These are phyloP conservation scores for Botrytis paeoniae DNA, from an alignment of 2,329 filamentous ascomycete species.

Conservation along the genomic window DNA sequence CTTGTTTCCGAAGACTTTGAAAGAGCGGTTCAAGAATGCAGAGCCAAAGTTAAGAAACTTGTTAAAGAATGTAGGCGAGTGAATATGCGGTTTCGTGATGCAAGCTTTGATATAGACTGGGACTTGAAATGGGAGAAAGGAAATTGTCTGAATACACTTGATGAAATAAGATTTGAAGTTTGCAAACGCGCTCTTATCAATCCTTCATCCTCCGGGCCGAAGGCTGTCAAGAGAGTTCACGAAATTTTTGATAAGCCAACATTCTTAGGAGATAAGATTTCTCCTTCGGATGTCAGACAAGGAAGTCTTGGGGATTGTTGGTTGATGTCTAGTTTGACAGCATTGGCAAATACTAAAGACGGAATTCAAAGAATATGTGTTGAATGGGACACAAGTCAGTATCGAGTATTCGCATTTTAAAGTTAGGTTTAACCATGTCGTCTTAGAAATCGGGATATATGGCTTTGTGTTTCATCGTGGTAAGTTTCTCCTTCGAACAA, in stretches of 20 bases:
- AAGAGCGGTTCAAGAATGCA: constrained; percentile 67
- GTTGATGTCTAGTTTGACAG: constrained; percentile 77
- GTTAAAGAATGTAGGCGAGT: constrained; percentile 65
- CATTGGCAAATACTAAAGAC: constrained; percentile 68
- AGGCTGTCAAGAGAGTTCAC: constrained; percentile 70
- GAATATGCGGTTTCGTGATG: constrained; percentile 81
- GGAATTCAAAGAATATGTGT: constrained; percentile 74
- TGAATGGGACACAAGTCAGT: constrained; percentile 58
- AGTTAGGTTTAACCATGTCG: constrained; percentile 12
- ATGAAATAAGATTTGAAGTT: constrained; percentile 49
- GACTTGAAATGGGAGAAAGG: constrained; percentile 48
- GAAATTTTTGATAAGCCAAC: constrained; percentile 75
- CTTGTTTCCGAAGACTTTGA: constrained; percentile 63
- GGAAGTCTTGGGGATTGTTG: constrained; percentile 80
- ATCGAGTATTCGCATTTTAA: background rate
- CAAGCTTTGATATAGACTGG: constrained; percentile 67
- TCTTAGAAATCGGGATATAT: constrained; percentile 68
- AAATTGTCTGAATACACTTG: constrained; percentile 38
- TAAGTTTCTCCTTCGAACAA: constrained; percentile 14
- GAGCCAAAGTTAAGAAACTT: constrained; percentile 59
- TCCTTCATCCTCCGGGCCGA: constrained; percentile 55
- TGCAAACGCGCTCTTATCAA: constrained; percentile 45
- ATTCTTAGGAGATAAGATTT: constrained; percentile 77
- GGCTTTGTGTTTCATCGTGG: constrained; percentile 80
- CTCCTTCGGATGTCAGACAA: constrained; percentile 75